Evolutionary conservation across 2,329 filamentous ascomycete genomes (phyloP).

Genomic region (Cordyceps fumosorosea): DNA sequence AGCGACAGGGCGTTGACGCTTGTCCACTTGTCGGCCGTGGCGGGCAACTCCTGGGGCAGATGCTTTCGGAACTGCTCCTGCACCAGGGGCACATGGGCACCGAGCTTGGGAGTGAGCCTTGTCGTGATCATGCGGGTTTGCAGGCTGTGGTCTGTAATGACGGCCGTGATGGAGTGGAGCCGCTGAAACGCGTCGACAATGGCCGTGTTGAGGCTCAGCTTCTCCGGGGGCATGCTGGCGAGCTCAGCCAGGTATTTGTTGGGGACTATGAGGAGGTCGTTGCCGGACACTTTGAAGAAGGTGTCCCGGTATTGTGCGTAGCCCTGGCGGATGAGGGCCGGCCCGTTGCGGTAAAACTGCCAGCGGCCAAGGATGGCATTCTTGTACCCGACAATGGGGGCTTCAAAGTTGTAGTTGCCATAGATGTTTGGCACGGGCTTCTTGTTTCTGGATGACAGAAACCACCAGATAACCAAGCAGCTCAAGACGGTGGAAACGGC

Average conservation of each 20-base stretch:
- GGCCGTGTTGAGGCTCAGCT: conserved; percentile 5
- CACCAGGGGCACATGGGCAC: background rate
- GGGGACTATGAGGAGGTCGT: conserved; percentile 3
- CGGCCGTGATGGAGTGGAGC: conserved; percentile 5
- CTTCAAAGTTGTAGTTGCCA: conserved; percentile 3
- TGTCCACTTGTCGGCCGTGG: background rate
- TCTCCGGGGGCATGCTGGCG: conserved; percentile 5
- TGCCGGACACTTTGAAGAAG: conserved; percentile 6
- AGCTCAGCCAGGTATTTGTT: conserved; percentile 1
- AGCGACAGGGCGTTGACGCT: background rate
- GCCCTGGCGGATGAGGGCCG: conserved; percentile 2
- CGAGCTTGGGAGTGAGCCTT: background rate
- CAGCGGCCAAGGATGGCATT: conserved; percentile 3
- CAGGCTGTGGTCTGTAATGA: conserved; percentile 6
- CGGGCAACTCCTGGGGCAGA: background rate
- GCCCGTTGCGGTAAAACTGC: conserved; percentile 4
- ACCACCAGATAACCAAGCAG: background rate
- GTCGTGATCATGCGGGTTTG: background rate
- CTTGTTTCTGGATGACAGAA: background rate
- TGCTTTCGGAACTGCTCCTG: background rate
- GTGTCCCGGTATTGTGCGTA: conserved; percentile 2
- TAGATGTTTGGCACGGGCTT: background rate
- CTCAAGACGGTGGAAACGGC: background rate
- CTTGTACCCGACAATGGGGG: background rate
- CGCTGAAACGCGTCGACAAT: conserved; percentile 4